Evolutionary conservation across 331 rosid genomes (phyloP).

Genomic region (Dryas integrifolia): DNA sequence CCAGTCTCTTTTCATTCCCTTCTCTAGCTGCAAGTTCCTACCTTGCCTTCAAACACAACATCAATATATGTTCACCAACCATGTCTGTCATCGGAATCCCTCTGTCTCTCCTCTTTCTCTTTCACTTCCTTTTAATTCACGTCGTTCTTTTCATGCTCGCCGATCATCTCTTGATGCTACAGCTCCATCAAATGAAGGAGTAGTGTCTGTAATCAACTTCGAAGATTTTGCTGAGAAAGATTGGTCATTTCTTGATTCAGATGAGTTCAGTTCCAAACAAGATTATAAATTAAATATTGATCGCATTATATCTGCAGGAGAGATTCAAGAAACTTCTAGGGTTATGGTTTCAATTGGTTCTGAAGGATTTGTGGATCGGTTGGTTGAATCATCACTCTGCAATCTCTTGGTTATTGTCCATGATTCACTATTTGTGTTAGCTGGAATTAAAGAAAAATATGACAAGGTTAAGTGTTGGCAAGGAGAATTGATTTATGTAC

Average conservation of each 20-base stretch:
- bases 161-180: constrained; percentile 35
- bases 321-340: constrained; percentile 59
- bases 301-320: constrained; percentile 56
- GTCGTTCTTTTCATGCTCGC: constrained; percentile 21
- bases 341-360: constrained; percentile 72
- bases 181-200: constrained; percentile 48
- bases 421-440: constrained; percentile 58
- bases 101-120: constrained; percentile 22
- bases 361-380: constrained; percentile 64
- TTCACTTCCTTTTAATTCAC: constrained; percentile 20
- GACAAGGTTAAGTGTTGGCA: constrained; percentile 93
- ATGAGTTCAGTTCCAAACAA: constrained; percentile 21
- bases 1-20: constrained; percentile 30
- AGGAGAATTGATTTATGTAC: constrained; percentile 72
- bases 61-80: constrained; percentile 3
- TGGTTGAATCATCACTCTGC: constrained; percentile 46
- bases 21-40: constrained; percentile 30
- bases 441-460: constrained; percentile 60
- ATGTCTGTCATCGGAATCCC: background rate
- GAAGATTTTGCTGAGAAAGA: constrained; percentile 69
- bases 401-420: constrained; percentile 33
- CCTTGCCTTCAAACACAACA: constrained; percentile 33
- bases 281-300: constrained; percentile 35
- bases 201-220: constrained; percentile 43
- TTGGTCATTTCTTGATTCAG: constrained; percentile 75